phyloP scores from a whole-genome alignment of 2,329 filamentous ascomycete genomes.

The Aspergillus sclerotialis region DNA sequence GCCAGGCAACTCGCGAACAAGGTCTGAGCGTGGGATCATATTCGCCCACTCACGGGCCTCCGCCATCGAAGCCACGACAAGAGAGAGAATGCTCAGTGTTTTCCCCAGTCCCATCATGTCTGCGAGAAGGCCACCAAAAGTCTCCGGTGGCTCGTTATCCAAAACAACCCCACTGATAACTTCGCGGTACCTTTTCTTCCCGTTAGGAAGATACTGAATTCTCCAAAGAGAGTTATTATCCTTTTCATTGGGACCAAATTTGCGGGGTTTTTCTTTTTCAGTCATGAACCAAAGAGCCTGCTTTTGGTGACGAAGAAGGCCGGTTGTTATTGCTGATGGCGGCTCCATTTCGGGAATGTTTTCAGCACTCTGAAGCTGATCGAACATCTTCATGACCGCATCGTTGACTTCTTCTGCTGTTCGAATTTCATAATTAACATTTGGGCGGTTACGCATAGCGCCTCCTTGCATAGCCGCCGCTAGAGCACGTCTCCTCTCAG shows the following conservation, averaged over 20 bases:
- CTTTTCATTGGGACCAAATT: constrained; percentile 52
- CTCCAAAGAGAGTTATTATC: constrained; percentile 73
- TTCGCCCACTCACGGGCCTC: constrained; percentile 58
- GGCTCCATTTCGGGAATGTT: constrained; percentile 69
- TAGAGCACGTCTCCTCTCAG: constrained; percentile 40
- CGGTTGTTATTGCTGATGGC: constrained; percentile 53
- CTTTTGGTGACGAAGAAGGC: constrained; percentile 77
- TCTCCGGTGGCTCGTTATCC: constrained; percentile 55
- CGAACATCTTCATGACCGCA: constrained; percentile 81
- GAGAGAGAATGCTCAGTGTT: constrained; percentile 74
- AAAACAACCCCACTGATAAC: constrained; percentile 71
- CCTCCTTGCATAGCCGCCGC: constrained; percentile 21
- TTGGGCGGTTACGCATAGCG: constrained; percentile 16
- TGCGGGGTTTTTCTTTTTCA: constrained; percentile 62
- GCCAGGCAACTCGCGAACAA: constrained; percentile 22
- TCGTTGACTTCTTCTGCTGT: constrained; percentile 80
- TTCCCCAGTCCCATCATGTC: constrained; percentile 90
- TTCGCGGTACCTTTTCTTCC: constrained; percentile 64
- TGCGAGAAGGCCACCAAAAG: constrained; percentile 66
- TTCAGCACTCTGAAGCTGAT: constrained; percentile 69
- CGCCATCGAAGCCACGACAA: constrained; percentile 60
- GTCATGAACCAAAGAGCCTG: constrained; percentile 85
- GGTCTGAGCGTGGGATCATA: constrained; percentile 41
- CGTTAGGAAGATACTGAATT: constrained; percentile 48
- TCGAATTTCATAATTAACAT: constrained; percentile 41